Base-by-base conservation (phyloP, 768 basidiomycete species). In the Asterophora parasitica region DNA sequence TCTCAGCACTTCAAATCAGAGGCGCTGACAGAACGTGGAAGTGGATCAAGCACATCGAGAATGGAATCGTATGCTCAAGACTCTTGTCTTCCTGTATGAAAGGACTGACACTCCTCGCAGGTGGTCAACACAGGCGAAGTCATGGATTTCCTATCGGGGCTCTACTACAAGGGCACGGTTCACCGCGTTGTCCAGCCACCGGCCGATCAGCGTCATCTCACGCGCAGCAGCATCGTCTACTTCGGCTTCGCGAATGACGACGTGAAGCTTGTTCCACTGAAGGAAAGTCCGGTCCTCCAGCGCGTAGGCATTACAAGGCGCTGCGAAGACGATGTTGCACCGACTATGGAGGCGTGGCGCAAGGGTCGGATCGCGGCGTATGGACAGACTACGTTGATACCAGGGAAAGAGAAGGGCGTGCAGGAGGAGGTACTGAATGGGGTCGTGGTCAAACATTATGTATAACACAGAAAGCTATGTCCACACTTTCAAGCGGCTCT, bases 171-270 rank as follows among this genome's bases (percentile, higher is more conserved):
- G n/a, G 72, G 69, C 12, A 76, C 75, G 0, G 74, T 76, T 42
- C 76, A 78, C 47, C 40, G 76, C 37, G 77, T 79, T 17, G 62
- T 71, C 34, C 76, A 76, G 50, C 77, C 76, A 2, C 77, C 77
- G 2, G 41, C 48, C 0, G 74, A 76, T 53, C 77, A 79, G 51
- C 67, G 62, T 9, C 62, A 60, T 20, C 61, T 62, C 37, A 59
- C 69, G 8, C 72, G 77, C n/a, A 63, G 78, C 1, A 75, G 77
- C 7, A 64, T 68, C 4, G 75, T 75, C 57, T 76, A 75, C 54
- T 77, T 79, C 51, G 59, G 58, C n/a, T 60, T 72, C 51, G 56
- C 70, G 4, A 64, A 77, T 53, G 76, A 78, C 55, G 59, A 71
- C 20, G 65, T 71, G n/a, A 62, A 58, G 34, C 63, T 77, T n/a